Percentiles rank a stretch among this genome's conserved stretches.
Conservation (phyloP, 306 rosid species). For the Astragalus glycyphyllos region DNA sequence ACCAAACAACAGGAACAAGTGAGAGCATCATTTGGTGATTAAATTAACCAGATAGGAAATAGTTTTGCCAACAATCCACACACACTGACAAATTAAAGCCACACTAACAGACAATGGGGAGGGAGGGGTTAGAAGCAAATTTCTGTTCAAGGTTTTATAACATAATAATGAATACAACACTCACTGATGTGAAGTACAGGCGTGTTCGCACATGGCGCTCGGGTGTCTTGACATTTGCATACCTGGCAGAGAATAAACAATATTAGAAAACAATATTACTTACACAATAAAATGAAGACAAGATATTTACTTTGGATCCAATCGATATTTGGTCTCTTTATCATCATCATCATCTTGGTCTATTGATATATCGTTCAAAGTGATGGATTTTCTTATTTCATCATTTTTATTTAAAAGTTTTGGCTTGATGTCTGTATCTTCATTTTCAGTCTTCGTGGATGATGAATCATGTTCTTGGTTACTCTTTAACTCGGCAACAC, state of each 20-base stretch:
- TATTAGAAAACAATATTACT: constrained; percentile 22
- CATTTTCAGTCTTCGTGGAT: constrained; percentile 53
- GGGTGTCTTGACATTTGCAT: constrained; percentile 96
- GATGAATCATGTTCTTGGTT: constrained; percentile 64
- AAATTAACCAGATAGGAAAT: constrained; percentile 14
- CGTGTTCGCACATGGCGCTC: constrained; percentile 98
- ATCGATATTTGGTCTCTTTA: constrained; percentile 92
- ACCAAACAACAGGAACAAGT: neutral
- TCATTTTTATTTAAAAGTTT: constrained; percentile 66
- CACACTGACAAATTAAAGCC: neutral
- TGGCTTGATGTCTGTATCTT: constrained; percentile 60
- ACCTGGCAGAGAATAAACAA: constrained; percentile 55
- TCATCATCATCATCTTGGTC: constrained; percentile 98
- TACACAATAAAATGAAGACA: constrained; percentile 29
- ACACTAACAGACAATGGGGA: neutral
- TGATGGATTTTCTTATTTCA: constrained; percentile 62
- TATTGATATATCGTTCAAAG: constrained; percentile 64
- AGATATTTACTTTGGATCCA: constrained; percentile 82
- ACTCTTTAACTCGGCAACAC: constrained; percentile 83
- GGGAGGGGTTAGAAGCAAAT: constrained; percentile 6
- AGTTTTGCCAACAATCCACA: constrained; percentile 7
- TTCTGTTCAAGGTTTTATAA: constrained; percentile 14
- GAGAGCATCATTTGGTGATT: neutral
- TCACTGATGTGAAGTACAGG: constrained; percentile 91
- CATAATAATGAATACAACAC: constrained; percentile 44